Conservation (phyloP, 345 rosid genomes). For the Camelina laxa region DNA sequence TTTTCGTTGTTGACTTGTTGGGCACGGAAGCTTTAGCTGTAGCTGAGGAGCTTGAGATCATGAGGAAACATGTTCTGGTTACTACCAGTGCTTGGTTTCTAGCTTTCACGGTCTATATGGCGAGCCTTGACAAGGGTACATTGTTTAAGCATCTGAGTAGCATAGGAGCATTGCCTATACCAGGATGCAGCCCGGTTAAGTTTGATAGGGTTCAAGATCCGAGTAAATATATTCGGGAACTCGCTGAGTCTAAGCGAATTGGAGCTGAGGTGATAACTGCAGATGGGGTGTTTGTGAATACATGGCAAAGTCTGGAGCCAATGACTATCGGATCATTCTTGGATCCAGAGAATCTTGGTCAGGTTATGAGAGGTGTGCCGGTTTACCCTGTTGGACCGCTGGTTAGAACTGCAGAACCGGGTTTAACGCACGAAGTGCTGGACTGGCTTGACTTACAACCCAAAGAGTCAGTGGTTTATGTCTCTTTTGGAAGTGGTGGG, state of each 20-base stretch:
- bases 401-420: slow-evolving; percentile 34
- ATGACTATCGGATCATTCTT: slow-evolving; percentile 35
- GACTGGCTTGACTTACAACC: slow-evolving; percentile 54
- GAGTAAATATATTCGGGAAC: slow-evolving; percentile 33
- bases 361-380: slow-evolving; percentile 38
- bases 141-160: slow-evolving; percentile 38
- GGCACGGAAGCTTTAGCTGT: slow-evolving; percentile 56
- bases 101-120: slow-evolving; percentile 51
- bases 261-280: slow-evolving; percentile 47
- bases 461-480: slow-evolving; percentile 47
- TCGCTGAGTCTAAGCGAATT: slow-evolving; percentile 37
- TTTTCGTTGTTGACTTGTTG: slow-evolving; percentile 55
- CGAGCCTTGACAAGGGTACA: slow-evolving; percentile 43
- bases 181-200: slow-evolving; percentile 58
- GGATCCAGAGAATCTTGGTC: slow-evolving; percentile 33
- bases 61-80: slow-evolving; percentile 48
- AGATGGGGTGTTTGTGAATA: slow-evolving; percentile 62
- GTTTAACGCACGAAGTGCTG: slow-evolving; percentile 32
- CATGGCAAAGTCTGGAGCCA: slow-evolving; percentile 57
- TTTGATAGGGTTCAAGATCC: slow-evolving; percentile 44
- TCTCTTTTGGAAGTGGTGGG: slow-evolving; percentile 58
- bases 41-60: slow-evolving; percentile 56
- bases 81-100: slow-evolving; percentile 68
- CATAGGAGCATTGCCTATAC: slow-evolving; percentile 45
- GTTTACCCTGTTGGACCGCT: slow-evolving; percentile 51